Evolutionary conservation across 768 basidiomycete species (phyloP).

Genomic region (Coprinopsis strossmayeri): DNA sequence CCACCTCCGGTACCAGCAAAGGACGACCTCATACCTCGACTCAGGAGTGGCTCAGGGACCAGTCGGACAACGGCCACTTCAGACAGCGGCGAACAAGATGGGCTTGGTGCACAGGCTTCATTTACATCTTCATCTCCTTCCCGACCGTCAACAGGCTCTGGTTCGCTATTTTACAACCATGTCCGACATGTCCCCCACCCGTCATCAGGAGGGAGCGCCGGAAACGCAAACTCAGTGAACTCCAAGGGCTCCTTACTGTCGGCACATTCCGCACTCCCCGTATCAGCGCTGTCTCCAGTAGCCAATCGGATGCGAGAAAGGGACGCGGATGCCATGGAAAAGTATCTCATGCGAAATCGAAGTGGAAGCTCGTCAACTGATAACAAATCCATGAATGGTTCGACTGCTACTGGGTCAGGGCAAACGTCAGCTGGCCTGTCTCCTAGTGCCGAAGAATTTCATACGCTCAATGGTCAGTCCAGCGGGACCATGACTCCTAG

Average conservation of each 20-base stretch:
- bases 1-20: slow-evolving; percentile 43
- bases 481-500: slow-evolving; percentile 54
- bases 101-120: slow-evolving; percentile 44
- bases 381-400: slow-evolving; percentile 56
- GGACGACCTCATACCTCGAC: slow-evolving; percentile 40
- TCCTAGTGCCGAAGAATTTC: slow-evolving; percentile 49
- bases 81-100: slow-evolving; percentile 63
- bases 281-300: slow-evolving; percentile 65
- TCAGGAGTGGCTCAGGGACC: slow-evolving; percentile 78
- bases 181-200: slow-evolving; percentile 21
- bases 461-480: slow-evolving; percentile 37
- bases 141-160: slow-evolving; percentile 43
- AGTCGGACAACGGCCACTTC: slow-evolving; percentile 73
- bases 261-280: slow-evolving; percentile 25
- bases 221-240: background rate
- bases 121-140: slow-evolving; percentile 59
- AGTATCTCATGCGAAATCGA: slow-evolving; percentile 75
- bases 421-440: slow-evolving; percentile 41
- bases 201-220: slow-evolving; percentile 23
- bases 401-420: slow-evolving; percentile 18
- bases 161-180: slow-evolving; percentile 32
- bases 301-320: slow-evolving; percentile 75
- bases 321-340: slow-evolving; percentile 85
- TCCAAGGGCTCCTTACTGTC: slow-evolving; percentile 29
- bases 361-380: slow-evolving; percentile 80